Conservation (phyloP, 805 yeast species). For the Kregervanrija pseudodelftensis region DNA sequence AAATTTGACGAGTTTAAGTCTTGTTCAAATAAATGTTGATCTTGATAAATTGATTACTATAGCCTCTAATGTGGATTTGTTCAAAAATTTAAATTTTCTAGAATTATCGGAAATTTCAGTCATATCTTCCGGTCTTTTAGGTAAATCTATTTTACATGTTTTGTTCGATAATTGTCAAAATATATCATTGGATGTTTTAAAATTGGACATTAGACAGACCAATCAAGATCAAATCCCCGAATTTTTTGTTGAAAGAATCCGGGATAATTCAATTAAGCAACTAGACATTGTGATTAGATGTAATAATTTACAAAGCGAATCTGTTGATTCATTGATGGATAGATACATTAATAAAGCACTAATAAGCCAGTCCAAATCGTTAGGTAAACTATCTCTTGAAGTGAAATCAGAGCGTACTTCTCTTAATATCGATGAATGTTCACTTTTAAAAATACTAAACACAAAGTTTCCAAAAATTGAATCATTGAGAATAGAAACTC, state of each 20-base stretch:
- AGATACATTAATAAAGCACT: constrained; percentile 10
- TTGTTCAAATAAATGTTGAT: constrained; percentile 11
- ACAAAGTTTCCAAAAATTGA: constrained; percentile 20
- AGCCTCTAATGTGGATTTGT: constrained; percentile 1
- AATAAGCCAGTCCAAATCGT: constrained; percentile 9
- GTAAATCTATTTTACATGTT: constrained; percentile 10
- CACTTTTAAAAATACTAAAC: constrained; percentile 10
- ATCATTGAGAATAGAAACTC: constrained; percentile 34
- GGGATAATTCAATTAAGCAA: constrained; percentile 15
- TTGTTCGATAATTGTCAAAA: constrained; percentile 4
- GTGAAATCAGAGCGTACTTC: constrained; percentile 16
- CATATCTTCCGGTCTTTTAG: constrained; percentile 2
- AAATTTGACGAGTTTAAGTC: constrained; percentile 3
- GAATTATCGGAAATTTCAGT: constrained; percentile 13
- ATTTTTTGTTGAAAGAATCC: constrained; percentile 10
- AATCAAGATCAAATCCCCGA: constrained; percentile 13
- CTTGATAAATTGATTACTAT: neutral
- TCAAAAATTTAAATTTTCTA: constrained; percentile 10
- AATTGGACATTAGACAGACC: constrained; percentile 19
- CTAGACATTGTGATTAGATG: constrained; percentile 18
- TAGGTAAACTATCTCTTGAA: constrained; percentile 20
- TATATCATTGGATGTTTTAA: constrained; percentile 6
- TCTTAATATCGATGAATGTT: constrained; percentile 14
- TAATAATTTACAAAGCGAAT: constrained; percentile 12
- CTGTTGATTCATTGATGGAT: constrained; percentile 12